A percentile compares a stretch with the other conserved stretches of the same genome.
Conservation (phyloP, 176 grass and related monocot genomes). For the Aegilops umbellulata region DNA sequence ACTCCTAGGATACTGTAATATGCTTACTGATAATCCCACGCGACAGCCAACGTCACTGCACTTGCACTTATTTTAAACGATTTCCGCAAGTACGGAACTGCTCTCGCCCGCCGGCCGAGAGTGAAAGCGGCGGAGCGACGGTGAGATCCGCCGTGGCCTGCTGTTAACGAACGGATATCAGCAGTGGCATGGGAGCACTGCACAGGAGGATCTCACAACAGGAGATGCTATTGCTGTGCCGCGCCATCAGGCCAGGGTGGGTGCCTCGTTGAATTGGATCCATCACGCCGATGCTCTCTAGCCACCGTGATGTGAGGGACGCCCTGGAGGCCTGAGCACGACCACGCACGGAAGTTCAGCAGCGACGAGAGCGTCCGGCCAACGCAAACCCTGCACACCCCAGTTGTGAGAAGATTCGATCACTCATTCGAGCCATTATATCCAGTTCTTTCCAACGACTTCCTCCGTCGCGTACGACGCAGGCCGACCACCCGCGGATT, state of each 20-base stretch:
- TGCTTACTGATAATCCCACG: neutral
- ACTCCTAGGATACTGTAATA: neutral
- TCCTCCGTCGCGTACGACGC: neutral
- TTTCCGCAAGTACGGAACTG: too few relatives aligned
- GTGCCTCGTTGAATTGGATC: neutral
- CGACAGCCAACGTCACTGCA: neutral
- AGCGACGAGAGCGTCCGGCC: neutral
- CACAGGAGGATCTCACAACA: neutral
- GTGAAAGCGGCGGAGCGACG: too few relatives aligned
- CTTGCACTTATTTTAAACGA: too few relatives aligned
- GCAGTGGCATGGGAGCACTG: neutral
- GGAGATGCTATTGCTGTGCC: neutral
- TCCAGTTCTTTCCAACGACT: neutral
- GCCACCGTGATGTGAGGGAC: neutral
- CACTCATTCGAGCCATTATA: neutral
- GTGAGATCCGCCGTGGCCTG: too few relatives aligned
- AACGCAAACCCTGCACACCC: neutral
- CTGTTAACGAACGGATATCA: too few relatives aligned
- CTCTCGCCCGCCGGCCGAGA: too few relatives aligned
- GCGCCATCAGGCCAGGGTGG: neutral
- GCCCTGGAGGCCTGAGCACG: neutral
- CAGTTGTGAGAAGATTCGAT: neutral
- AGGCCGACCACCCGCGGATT: conserved; percentile 2
- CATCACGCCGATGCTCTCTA: neutral
- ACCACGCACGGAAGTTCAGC: neutral